A percentile compares a stretch with the other conserved stretches of the same genome.
phyloP scores from a whole-genome alignment of 73 alveolate genomes.

The Paramecium tetraurelia region DNA sequence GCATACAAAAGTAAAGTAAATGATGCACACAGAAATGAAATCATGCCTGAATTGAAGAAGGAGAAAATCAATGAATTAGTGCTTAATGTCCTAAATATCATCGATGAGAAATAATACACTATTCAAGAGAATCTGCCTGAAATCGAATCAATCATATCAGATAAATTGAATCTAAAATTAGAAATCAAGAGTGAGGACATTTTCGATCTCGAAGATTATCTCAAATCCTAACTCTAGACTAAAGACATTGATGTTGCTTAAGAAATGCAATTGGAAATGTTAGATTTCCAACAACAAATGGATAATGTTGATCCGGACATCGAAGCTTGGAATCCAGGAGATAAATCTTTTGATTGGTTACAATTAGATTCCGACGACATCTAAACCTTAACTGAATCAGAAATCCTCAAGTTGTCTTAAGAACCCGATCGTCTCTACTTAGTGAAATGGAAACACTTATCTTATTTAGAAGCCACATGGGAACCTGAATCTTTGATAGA shows the following conservation, averaged over 20 bases:
- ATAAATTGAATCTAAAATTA: background rate
- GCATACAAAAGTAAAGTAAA: background rate
- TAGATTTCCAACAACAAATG: conserved; percentile 1
- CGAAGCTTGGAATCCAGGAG: conserved; percentile 22
- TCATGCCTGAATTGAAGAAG: conserved; percentile 15
- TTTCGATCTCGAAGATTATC: background rate
- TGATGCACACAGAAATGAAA: background rate
- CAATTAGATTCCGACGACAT: background rate
- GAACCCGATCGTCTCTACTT: conserved; percentile 69
- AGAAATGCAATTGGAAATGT: conserved; percentile 6
- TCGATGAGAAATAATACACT: background rate
- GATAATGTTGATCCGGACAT: background rate
- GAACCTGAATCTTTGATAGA: conserved; percentile 72
- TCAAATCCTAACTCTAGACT: background rate
- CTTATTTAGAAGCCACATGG: conserved; percentile 80
- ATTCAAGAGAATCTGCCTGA: background rate
- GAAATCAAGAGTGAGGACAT: background rate
- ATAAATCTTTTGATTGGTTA: background rate
- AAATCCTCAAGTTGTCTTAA: background rate
- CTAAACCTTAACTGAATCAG: conserved; percentile 58
- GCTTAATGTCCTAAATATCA: background rate
- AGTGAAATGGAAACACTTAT: conserved; percentile 81
- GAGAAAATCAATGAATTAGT: conserved; percentile 35
- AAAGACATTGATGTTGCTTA: background rate
- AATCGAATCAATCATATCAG: background rate